These are phyloP conservation scores for Aspergillus biplanus DNA, from an alignment of 495 filamentous ascomycete species.

Conservation along the genomic window DNA sequence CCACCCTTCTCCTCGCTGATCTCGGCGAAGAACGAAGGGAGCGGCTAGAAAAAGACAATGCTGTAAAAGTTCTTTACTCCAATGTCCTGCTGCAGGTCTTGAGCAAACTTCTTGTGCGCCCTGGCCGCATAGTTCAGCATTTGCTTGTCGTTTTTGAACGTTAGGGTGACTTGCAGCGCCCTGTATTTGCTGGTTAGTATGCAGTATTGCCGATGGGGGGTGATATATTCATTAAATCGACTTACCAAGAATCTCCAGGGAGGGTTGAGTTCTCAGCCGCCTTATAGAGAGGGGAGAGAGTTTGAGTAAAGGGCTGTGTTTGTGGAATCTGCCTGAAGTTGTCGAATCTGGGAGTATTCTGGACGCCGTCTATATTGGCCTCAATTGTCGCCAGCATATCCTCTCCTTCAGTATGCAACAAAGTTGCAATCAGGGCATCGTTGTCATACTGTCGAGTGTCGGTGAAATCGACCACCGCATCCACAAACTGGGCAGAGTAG, in stretches of 20 bases:
- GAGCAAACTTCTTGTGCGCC: no score
- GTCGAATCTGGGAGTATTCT: neutral
- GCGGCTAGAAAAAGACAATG: neutral
- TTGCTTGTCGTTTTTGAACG: no score
- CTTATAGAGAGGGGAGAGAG: neutral
- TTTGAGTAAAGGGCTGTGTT: neutral
- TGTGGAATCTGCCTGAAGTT: neutral
- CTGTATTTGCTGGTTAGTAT: neutral
- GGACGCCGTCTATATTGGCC: neutral
- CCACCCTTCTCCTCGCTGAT: neutral
- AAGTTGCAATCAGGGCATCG: neutral
- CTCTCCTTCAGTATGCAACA: neutral
- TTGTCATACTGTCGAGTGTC: neutral
- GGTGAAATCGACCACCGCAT: neutral
- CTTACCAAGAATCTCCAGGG: neutral
- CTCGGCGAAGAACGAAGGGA: slow-evolving; percentile 1
- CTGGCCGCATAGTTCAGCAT: no score
- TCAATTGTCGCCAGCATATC: neutral
- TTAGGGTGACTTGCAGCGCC: no score
- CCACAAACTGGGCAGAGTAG: neutral
- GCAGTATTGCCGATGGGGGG: neutral
- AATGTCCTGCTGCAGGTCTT: no score
- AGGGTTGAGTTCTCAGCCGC: neutral
- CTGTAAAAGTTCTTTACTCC: no score
- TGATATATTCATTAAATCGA: neutral